Evolutionary conservation across 2,329 filamentous ascomycete genomes (phyloP).

Genomic region (Beauveria varroae): DNA sequence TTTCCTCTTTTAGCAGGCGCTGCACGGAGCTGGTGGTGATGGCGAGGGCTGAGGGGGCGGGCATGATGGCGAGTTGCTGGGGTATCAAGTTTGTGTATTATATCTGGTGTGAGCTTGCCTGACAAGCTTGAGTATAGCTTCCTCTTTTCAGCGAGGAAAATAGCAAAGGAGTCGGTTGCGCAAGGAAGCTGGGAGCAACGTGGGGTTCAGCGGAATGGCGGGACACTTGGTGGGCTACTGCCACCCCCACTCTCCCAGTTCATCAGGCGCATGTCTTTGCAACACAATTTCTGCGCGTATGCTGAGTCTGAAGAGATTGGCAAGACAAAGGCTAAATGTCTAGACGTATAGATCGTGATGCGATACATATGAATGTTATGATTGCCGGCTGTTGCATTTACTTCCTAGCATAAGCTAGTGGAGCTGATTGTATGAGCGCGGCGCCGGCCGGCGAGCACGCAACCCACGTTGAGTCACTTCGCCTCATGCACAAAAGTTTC

Average conservation of each 20-base stretch:
- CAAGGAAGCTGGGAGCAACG: not conserved
- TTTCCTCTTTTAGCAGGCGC: conserved; percentile 86
- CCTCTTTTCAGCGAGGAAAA: not conserved
- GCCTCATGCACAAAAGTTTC: not conserved
- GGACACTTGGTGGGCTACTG: not conserved
- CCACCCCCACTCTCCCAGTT: not conserved
- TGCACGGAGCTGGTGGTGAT: conserved; percentile 74
- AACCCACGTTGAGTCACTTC: not conserved
- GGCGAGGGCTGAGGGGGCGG: conserved; percentile 64
- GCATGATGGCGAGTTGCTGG: conserved; percentile 45
- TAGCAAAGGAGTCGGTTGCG: not conserved
- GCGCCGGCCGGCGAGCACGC: not conserved
- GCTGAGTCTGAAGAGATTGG: not conserved
- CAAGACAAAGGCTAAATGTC: no score
- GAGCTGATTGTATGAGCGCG: not conserved
- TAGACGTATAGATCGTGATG: no score
- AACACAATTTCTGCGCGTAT: no score
- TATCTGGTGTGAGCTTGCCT: no score
- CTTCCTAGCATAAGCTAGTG: not conserved
- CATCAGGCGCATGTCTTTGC: not conserved
- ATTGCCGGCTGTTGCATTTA: not conserved
- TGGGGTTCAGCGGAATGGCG: not conserved
- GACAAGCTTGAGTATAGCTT: no score
- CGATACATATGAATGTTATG: no score
- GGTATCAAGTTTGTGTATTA: not conserved